Base-by-base conservation (phyloP, 345 rosid species). In the Toxicodendron radicans region DNA sequence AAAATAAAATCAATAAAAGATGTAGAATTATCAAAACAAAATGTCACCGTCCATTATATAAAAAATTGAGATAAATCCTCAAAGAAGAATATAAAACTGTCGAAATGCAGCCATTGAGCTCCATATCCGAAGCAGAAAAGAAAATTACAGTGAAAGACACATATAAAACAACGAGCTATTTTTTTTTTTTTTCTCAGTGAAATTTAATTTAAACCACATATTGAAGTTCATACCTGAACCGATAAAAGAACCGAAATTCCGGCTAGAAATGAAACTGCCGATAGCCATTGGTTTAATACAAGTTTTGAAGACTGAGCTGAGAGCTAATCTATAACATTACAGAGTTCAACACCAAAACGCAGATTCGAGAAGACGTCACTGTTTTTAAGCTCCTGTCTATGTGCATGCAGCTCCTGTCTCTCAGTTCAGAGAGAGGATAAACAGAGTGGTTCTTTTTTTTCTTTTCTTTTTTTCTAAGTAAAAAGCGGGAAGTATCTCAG, bases 221-320 rank as follows among this genome's bases (percentile, higher is more conserved):
- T 33, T 14, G 17, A 58, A 64, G 7, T 48, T 54, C 14, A 64
- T 80, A 89, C 97, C 98, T 82, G 92, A 88, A 74, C 82, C 83
- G 82, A 75, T 69, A 79, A 85, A 86, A 63, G 86, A 82, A 73
- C 85, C 86, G 27, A 86, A 87, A 83, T 81, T 83, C 78, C 89
- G 85, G 85, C 76, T 86, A 16, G 93, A 89, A 86, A 92, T 80
- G 80, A 95, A 83, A 74, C 91, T 82, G 76, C 96, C 94, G 70
- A 91, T 85, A 57, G 92, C 92, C 99, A 95, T 92, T 82, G 67
- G 32, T 78, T 33, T 41, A 30, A 38, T 12, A 68, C 13, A 76
- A 46, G 51, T 54, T 62, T 58, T 32, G 53, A 51, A 56, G 45
- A 72, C 1, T 66, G 79, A 83, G 82, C 81, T 79, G 20, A 10